Base-by-base conservation (phyloP, 129 eudicot species). In the Rutidosis leptorrhynchoides region DNA sequence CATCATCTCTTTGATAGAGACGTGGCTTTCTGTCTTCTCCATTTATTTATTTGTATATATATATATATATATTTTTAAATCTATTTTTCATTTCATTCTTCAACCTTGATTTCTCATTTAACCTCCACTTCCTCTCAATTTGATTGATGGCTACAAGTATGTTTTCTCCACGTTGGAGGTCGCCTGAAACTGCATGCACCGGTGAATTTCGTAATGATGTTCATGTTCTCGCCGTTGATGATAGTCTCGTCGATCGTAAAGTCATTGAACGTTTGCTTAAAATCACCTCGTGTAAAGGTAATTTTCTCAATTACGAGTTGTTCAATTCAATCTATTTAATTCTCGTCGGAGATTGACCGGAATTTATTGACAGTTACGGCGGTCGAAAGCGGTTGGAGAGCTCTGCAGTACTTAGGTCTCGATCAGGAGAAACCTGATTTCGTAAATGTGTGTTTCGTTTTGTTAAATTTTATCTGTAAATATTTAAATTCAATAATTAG, bases 151-250 rank as follows among this genome's bases (percentile, higher is more conserved):
- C 88, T 24, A 27, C 0, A 15, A 28, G 21, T 6, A 58, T 58
- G 70, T 78, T 86, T 81, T 77, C 91, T 0, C 73, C 84, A 12
- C 52, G 82, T 0, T 77, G 86, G 74, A 81, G 82, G 74, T 60
- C 81, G 58, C 81, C 79, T n/a, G 79, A 62, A 25, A 9, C 52
- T 2, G 73, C 20, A n/a, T 40, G n/a, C 3, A 69, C 0, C 71
- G 54, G 22, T 15, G 22, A 48, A 48, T 16, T 62, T 5, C 65
- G 53, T 23, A 77, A 55, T 11, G 83, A 80, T 17, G 90, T 85
- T 55, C 97, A 91, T 78, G 97, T 91, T 14, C 81, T 91, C 0
- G 97, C 97, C 8, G 97, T 91, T 10, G 97, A 91, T 74, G 97
- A 91, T 57, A 91, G 94, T 76, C 75, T 83, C 74, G 84, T 91